These are phyloP conservation scores for Violaceomyces palustris DNA, from an alignment of 1,284 basidiomycete species.

Conservation along the genomic window DNA sequence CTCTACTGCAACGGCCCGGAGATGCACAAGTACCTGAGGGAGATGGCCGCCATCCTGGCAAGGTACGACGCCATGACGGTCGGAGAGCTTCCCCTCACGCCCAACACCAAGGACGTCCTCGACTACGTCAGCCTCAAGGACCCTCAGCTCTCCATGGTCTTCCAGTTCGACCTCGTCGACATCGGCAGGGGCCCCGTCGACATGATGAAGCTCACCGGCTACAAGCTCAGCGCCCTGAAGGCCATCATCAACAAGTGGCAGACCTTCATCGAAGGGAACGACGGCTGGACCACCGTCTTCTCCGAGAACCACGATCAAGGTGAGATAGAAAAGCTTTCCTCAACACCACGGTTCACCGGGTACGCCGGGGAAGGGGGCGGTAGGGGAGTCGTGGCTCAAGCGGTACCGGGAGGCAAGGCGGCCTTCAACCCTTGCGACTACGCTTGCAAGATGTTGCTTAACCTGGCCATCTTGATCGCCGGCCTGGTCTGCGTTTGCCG, in stretches of 20 bases:
- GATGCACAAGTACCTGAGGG: constrained; percentile 66
- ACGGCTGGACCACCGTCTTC: constrained; percentile 38
- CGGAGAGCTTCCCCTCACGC: constrained; percentile 58
- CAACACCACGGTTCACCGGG: no score
- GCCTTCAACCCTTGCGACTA: no score
- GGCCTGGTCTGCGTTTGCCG: no score
- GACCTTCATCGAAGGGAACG: constrained; percentile 26
- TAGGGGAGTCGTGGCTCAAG: no score
- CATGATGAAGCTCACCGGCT: constrained; percentile 57
- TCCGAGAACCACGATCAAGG: constrained; percentile 67
- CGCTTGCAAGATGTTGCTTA: no score
- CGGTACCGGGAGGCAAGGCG: no score
- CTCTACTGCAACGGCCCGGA: constrained; percentile 40
- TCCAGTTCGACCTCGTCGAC: constrained; percentile 65
- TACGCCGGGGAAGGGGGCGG: no score
- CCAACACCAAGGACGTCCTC: constrained; percentile 57
- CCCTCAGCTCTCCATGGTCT: constrained; percentile 62
- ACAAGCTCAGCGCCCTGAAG: constrained; percentile 62
- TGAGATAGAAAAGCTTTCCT: no score
- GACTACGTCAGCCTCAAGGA: constrained; percentile 63
- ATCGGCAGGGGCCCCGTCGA: constrained; percentile 53
- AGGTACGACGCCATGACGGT: constrained; percentile 61
- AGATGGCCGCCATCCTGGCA: constrained; percentile 59
- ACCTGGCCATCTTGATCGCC: no score
- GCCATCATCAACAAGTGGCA: constrained; percentile 63